Evolutionary conservation across 139 green algal species (phyloP), one percentile per base, ranked within the genome.

Genomic region (Trebouxia sp.): DNA sequence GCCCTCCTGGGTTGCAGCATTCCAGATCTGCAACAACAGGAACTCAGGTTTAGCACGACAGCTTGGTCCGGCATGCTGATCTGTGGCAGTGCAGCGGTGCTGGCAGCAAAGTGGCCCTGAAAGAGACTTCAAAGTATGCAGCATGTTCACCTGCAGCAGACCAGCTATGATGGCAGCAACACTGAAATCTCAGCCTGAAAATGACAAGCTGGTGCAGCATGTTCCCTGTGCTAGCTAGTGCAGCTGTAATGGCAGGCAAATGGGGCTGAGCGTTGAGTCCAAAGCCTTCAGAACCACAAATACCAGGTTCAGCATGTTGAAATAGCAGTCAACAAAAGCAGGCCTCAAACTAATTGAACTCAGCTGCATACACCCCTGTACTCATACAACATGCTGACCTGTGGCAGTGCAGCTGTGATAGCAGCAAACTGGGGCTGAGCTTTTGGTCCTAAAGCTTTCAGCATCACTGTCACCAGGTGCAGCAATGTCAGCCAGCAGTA

Each of bases 111-210:
- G 50, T 22, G 26, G 4, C 22, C 20, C 3, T 22, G 20, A 28
- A 1, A 17, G 26, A 22, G 20, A 12, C 3, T 28, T 17, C 50
- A 58, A 56, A 15, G 48, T 12, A 56, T 26, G 14, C 12, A 26
- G 50, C 1, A 5, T 22, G 8, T 58, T 65, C 14, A 92, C 85
- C 75, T 91, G 83, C 6, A 89, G 91, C 76, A 96, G 83, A 0
- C 20, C 26, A 22, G 50, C 20, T 58, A 22, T 17, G 50, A 2
- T 17, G 50, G 50, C 4, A 6, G 3, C 4, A 58, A 58, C 50
- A 58, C 4, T 58, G 4, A 58, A 12, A 56, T 15, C 15, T 56
- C 15, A 26, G 48, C 48, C 15, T 15, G 14, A 56, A 56, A 56
- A 56, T 56, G 48, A 22, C 50, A 58, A 58, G 3, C 22, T 2